These are phyloP conservation scores for Kazachstania taianensis DNA, from an alignment of 805 yeast genomes.

Conservation along the genomic window DNA sequence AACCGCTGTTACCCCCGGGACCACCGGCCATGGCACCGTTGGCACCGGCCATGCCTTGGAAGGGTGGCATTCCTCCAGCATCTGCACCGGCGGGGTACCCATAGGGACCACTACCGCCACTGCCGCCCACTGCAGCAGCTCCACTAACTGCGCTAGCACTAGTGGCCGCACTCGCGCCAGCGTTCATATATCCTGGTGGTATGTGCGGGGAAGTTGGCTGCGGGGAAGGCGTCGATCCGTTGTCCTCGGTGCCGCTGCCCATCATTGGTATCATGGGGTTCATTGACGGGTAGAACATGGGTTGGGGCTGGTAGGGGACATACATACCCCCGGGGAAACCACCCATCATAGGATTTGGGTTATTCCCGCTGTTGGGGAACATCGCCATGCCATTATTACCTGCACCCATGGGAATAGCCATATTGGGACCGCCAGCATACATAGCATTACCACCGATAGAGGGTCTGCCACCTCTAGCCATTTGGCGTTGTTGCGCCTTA, in stretches of 20 bases:
- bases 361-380: constrained; percentile 19
- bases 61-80: constrained; percentile 14
- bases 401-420: constrained; percentile 22
- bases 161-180: no score
- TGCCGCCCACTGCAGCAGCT: no score
- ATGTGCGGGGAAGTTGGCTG: constrained; percentile 22
- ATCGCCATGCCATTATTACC: constrained; percentile 18
- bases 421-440: constrained; percentile 18
- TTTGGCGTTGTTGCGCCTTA: constrained; percentile 26
- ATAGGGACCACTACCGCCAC: no score
- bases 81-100: constrained; percentile 20
- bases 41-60: constrained; percentile 18
- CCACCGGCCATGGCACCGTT: constrained; percentile 1
- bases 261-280: constrained; percentile 25
- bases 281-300: constrained; percentile 27
- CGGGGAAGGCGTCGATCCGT: constrained; percentile 13
- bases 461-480: constrained; percentile 6
- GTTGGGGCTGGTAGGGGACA: constrained; percentile 29
- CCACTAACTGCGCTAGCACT: no score
- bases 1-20: constrained; percentile 7
- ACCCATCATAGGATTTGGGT: constrained; percentile 22
- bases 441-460: constrained; percentile 1
- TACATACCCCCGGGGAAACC: constrained; percentile 24
- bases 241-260: constrained; percentile 13
- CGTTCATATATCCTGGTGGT: constrained; percentile 19